These are phyloP conservation scores for Arabis alpina DNA, from an alignment of 345 rosid genomes.

Conservation along the genomic window DNA sequence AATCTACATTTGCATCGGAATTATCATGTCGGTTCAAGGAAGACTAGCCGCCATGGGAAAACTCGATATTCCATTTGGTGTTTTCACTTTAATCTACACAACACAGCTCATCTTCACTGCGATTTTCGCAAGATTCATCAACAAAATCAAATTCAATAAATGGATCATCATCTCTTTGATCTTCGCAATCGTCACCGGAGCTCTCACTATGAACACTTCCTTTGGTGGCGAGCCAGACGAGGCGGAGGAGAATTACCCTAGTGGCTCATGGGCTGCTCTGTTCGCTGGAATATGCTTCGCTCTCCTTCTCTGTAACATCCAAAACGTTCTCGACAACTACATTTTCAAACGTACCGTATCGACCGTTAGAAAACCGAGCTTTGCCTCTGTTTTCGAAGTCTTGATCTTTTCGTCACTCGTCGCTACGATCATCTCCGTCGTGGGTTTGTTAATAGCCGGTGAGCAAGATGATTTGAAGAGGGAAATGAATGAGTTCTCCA, in stretches of 20 bases:
- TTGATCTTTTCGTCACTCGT: slow-evolving; percentile 32
- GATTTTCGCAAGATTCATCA: slow-evolving; percentile 27
- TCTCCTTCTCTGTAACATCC: slow-evolving; percentile 41
- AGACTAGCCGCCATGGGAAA: slow-evolving; percentile 39
- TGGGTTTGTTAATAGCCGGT: slow-evolving; percentile 33
- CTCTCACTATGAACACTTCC: slow-evolving; percentile 45
- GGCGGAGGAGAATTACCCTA: slow-evolving; percentile 31
- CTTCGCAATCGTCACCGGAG: slow-evolving; percentile 45
- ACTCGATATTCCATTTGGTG: slow-evolving; percentile 30
- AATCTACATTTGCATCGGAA: slow-evolving; percentile 39
- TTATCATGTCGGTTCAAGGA: slow-evolving; percentile 36
- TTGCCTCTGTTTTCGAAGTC: slow-evolving; percentile 39
- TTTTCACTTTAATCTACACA: slow-evolving; percentile 41
- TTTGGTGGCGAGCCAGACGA: slow-evolving; percentile 44
- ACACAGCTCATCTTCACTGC: slow-evolving; percentile 43
- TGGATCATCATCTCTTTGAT: slow-evolving; percentile 36
- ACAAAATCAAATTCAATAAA: slow-evolving; percentile 37
- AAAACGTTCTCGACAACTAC: slow-evolving; percentile 36
- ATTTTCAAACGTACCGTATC: slow-evolving; percentile 35
- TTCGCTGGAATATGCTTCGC: slow-evolving; percentile 37
- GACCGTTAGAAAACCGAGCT: slow-evolving; percentile 29
- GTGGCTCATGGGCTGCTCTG: slow-evolving; percentile 40
- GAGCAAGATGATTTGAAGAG: slow-evolving; percentile 39
- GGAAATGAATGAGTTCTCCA: slow-evolving; percentile 36
- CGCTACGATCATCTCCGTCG: slow-evolving; percentile 35